phyloP scores from a whole-genome alignment of 345 rosid species.

The Lepidium africanum region DNA sequence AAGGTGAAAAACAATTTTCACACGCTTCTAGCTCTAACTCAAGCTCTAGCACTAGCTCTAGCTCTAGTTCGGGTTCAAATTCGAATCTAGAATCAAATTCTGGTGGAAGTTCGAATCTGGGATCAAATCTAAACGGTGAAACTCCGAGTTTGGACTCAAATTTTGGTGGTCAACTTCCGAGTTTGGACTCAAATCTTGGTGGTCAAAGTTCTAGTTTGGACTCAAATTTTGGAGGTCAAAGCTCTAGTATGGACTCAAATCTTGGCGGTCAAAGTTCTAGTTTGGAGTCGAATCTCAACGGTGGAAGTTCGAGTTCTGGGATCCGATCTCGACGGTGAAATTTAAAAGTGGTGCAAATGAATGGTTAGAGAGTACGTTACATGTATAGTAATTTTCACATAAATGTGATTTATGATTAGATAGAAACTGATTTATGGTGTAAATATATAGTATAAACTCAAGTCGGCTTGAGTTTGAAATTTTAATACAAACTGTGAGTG shows the following conservation, averaged over 20 bases:
- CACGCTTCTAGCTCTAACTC: background rate
- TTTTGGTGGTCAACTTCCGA: background rate
- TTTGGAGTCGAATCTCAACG: background rate
- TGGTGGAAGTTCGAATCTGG: background rate
- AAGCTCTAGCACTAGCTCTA: slow-evolving; percentile 1
- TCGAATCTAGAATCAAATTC: background rate
- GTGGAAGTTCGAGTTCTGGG: background rate
- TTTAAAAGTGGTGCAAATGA: background rate
- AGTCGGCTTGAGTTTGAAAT: background rate
- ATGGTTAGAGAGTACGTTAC: background rate
- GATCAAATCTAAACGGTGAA: background rate
- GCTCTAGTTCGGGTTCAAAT: background rate
- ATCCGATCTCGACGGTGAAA: background rate
- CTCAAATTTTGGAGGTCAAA: background rate
- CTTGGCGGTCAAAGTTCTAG: background rate
- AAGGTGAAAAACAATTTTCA: slow-evolving; percentile 15
- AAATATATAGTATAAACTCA: background rate
- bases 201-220: background rate
- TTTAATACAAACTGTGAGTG: no score
- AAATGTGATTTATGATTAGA: background rate
- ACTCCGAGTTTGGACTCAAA: background rate
- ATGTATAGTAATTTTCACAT: background rate
- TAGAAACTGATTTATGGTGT: background rate
- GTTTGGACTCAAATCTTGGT: background rate
- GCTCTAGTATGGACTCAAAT: background rate